phyloP scores from a whole-genome alignment of 192 early-diverging fungal species.

The Paraglomus brasilianum region DNA sequence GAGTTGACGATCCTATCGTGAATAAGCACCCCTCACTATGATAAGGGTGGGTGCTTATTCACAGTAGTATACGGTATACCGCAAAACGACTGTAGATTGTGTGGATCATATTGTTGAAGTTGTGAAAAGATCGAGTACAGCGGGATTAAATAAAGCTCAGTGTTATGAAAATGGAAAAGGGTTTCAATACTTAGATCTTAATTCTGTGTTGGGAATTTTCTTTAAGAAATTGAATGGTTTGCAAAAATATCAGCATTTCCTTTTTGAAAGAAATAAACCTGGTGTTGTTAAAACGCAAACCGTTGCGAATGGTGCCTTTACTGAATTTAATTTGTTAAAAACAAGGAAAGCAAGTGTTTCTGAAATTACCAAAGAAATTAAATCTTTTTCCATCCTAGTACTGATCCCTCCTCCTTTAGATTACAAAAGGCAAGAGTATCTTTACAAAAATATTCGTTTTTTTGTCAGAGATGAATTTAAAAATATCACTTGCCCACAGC shows the following conservation, averaged over 20 bases:
- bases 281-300: constrained; percentile 17
- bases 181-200: constrained; percentile 10
- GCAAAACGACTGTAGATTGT: constrained; percentile 25
- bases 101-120: constrained; percentile 21
- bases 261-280: constrained; percentile 4
- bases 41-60: too few relatives aligned
- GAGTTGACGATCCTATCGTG: too few relatives aligned
- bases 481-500: too few relatives aligned
- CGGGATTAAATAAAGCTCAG: constrained; percentile 19
- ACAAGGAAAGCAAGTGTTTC: too few relatives aligned
- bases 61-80: too few relatives aligned
- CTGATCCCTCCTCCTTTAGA: too few relatives aligned
- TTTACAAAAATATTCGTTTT: too few relatives aligned
- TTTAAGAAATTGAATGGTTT: constrained; percentile 19
- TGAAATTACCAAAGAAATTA: too few relatives aligned
- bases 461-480: too few relatives aligned
- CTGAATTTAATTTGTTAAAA: not conserved
- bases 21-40: too few relatives aligned
- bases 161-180: constrained; percentile 21
- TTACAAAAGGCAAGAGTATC: too few relatives aligned
- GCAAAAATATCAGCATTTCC: constrained; percentile 21
- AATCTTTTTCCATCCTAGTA: too few relatives aligned
- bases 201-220: constrained; percentile 11
- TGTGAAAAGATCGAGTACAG: constrained; percentile 21
- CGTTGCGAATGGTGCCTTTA: constrained; percentile 3